These are phyloP conservation scores for Trichoderma pleuroti DNA, from an alignment of 2,329 filamentous ascomycete genomes.

Conservation along the genomic window DNA sequence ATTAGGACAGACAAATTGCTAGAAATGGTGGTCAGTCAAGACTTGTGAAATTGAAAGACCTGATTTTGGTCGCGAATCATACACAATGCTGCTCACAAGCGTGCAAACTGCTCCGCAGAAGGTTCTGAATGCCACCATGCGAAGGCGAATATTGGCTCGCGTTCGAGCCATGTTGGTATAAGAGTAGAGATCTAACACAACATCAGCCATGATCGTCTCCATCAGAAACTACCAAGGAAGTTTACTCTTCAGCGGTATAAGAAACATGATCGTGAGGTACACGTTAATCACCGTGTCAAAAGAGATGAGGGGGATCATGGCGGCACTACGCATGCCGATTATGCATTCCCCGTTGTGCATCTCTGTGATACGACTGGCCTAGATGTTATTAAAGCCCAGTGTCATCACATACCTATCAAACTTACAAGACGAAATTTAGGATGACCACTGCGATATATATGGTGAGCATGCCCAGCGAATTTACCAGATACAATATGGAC, in stretches of 20 bases:
- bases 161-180: constrained; percentile 47
- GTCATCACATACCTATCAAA: neutral
- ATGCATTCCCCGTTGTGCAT: constrained; percentile 55
- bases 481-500: constrained; percentile 59
- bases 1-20: constrained; percentile 59
- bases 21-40: constrained; percentile 15
- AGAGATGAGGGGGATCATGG: constrained; percentile 58
- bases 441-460: constrained; percentile 47
- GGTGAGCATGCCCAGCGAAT: constrained; percentile 54
- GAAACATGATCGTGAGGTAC: constrained; percentile 60
- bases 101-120: constrained; percentile 58
- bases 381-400: neutral
- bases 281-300: constrained; percentile 61
- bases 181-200: constrained; percentile 48
- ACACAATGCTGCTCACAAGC: constrained; percentile 56
- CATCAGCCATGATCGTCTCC: neutral
- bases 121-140: constrained; percentile 53
- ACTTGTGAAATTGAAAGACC: neutral
- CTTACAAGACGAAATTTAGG: constrained; percentile 60
- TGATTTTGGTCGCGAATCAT: constrained; percentile 25
- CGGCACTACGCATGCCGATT: constrained; percentile 57
- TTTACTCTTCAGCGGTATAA: constrained; percentile 55
- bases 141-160: constrained; percentile 42
- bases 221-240: too few species aligned
- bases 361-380: constrained; percentile 52